A percentile compares a stretch with the other conserved stretches of the same genome.
Evolutionary conservation across 306 rosid species (phyloP).

Genomic region (Lablab purpureus): DNA sequence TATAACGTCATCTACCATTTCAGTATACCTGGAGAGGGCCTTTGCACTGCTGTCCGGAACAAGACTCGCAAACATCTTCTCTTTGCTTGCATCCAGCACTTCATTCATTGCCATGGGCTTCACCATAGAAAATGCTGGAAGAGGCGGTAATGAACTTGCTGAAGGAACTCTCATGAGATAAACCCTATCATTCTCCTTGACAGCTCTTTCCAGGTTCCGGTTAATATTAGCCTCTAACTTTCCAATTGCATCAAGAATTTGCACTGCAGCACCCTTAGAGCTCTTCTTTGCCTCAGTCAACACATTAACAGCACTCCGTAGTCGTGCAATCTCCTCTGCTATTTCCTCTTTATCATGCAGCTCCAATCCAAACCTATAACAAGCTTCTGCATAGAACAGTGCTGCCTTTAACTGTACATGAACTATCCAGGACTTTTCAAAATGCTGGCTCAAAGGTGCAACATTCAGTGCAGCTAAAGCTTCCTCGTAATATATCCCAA

Average conservation of each 20-base stretch:
- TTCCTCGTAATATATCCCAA: constrained; percentile 92
- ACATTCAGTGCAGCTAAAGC: constrained; percentile 82
- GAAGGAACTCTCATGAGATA: constrained; percentile 97
- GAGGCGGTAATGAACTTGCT: constrained; percentile 69
- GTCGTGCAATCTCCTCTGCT: constrained; percentile 91
- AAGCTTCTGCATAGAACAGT: constrained; percentile 85
- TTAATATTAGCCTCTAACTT: constrained; percentile 84
- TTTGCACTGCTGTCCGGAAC: constrained; percentile 95
- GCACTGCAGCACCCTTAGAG: constrained; percentile 84
- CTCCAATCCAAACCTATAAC: constrained; percentile 84
- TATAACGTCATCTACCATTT: constrained; percentile 91
- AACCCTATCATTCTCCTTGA: constrained; percentile 97
- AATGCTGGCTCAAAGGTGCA: constrained; percentile 84
- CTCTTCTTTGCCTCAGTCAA: constrained; percentile 70
- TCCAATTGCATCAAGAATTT: constrained; percentile 82
- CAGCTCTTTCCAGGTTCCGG: constrained; percentile 89
- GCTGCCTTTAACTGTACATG: constrained; percentile 92
- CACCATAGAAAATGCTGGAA: constrained; percentile 89
- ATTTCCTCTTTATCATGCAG: constrained; percentile 92
- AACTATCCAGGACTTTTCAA: constrained; percentile 86
- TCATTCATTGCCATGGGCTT: constrained; percentile 89
- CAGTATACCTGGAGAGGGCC: constrained; percentile 96
- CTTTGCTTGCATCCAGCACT: constrained; percentile 93
- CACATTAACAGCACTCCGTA: constrained; percentile 71
- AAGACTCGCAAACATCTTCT: constrained; percentile 92